Evolutionary conservation across 176 grass and related monocot genomes (phyloP).

Genomic region (Rhipidocladum racemiflorum): DNA sequence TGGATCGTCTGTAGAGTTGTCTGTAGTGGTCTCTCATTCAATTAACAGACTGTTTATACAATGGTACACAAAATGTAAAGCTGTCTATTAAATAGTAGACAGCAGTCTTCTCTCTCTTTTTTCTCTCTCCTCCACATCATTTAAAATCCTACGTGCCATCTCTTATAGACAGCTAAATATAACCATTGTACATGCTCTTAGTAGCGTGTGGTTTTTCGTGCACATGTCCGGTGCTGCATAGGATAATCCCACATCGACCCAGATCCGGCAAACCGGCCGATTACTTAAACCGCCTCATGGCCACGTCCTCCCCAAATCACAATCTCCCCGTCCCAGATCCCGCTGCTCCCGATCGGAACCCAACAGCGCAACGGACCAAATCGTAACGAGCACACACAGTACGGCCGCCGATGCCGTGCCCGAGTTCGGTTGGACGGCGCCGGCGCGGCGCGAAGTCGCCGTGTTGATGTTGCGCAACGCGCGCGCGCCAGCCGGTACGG

Average conservation of each 20-base stretch:
- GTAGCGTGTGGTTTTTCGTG: not conserved
- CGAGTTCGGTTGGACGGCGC: not conserved
- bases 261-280: slow-evolving; percentile 31
- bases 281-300: not conserved
- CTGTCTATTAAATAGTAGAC: too few relatives aligned
- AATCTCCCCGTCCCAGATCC: not conserved
- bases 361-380: not conserved
- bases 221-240: slow-evolving; percentile 15
- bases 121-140: too few relatives aligned
- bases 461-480: not conserved
- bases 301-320: slow-evolving; percentile 9
- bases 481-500: not conserved
- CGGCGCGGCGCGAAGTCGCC: not conserved
- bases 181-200: too few relatives aligned
- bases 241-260: not conserved
- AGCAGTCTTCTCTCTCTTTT: too few relatives aligned
- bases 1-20: too few relatives aligned
- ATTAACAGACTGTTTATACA: too few relatives aligned
- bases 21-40: too few relatives aligned
- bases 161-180: too few relatives aligned
- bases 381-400: not conserved
- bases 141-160: too few relatives aligned
- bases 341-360: slow-evolving; percentile 10
- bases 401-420: not conserved
- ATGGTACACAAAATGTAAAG: too few relatives aligned